phyloP scores from a whole-genome alignment of 1,284 basidiomycete genomes.

The Leccinum proliferum region DNA sequence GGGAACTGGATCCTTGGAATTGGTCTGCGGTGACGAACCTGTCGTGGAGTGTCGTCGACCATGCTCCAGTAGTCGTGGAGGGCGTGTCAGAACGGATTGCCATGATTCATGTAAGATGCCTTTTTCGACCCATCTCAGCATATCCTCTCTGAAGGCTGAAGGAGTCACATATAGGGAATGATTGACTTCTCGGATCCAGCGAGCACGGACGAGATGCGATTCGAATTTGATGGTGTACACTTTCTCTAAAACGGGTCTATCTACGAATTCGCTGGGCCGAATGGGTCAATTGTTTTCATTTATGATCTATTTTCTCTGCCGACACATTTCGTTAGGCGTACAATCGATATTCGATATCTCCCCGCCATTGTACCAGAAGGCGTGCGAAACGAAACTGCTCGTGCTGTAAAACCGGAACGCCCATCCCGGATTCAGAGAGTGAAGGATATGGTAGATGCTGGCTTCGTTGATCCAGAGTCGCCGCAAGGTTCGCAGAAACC shows the following conservation, averaged over 20 bases:
- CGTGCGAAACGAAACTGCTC: constrained; percentile 55
- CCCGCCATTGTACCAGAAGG: constrained; percentile 57
- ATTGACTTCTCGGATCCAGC: constrained; percentile 56
- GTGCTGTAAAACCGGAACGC: constrained; percentile 66
- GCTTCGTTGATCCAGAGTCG: constrained; percentile 48
- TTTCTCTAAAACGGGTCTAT: constrained; percentile 73
- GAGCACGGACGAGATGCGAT: constrained; percentile 49
- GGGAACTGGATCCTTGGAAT: constrained; percentile 42
- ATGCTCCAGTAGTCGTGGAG: constrained; percentile 29
- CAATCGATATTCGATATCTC: constrained; percentile 63
- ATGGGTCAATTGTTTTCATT: constrained; percentile 42
- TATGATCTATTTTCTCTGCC: not conserved
- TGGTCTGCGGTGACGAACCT: constrained; percentile 61
- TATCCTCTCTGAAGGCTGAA: constrained; percentile 3
- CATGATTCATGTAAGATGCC: constrained; percentile 54
- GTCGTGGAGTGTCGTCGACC: constrained; percentile 62
- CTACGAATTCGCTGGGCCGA: constrained; percentile 66
- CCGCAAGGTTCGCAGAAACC: constrained; percentile 14
- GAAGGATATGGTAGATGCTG: constrained; percentile 57
- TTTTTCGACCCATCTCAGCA: not conserved
- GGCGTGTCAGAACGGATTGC: constrained; percentile 40
- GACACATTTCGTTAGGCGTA: constrained; percentile 34
- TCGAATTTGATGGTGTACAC: constrained; percentile 78
- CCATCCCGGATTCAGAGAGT: constrained; percentile 52
- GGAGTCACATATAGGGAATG: constrained; percentile 45